Base-by-base conservation (phyloP, 306 rosid species). In the Sicyos edulis region DNA sequence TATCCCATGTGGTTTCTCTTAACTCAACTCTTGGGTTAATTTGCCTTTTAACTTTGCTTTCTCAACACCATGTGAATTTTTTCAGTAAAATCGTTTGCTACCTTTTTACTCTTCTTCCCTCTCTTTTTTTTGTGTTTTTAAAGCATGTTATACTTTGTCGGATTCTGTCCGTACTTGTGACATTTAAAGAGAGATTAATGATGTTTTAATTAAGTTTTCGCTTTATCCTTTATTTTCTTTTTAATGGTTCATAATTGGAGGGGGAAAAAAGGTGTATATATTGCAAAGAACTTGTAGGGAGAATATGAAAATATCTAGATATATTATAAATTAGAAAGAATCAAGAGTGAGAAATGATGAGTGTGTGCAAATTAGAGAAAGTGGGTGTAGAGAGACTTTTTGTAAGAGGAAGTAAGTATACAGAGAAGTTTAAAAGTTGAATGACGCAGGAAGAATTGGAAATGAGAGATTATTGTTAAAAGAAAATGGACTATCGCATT, bases 11-110 rank as follows among this genome's bases (percentile, higher is more conserved):
- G 37, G 15, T 65, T 32, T 65, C 4, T 10, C 54, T 44, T 11
- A 65, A 65, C 71, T 16, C 11, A 63, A 65, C 54, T n/a, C 11
- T 65, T 65, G 19, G 54, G 54, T 65, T 65, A 65, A 20, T 34
- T 34, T 10, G 12, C 17, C 13, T 40, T 42, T 17, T 17, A 65
- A 61, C 67, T 61, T 29, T 29, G 21, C 47, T 59, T 59, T 59
- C 9, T 29, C 17, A 37, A 21, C 7, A 5, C 70, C 17, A 29
- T 29, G 13, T 15, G 12, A 15, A 1, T 61, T 32, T 61, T 26
- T 32, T 56, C 54, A 50, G 17, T 13, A 13, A 13, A 50, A 4
- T 50, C 54, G 13, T 47, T 47, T 47, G 15, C 52, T 47, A 47
- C 14, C 52, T 47, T 50, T 50, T 50, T 50, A 50, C n/a, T 50